Conservation (phyloP, 2,329 filamentous ascomycete genomes). For the Teratosphaeria destructans region DNA sequence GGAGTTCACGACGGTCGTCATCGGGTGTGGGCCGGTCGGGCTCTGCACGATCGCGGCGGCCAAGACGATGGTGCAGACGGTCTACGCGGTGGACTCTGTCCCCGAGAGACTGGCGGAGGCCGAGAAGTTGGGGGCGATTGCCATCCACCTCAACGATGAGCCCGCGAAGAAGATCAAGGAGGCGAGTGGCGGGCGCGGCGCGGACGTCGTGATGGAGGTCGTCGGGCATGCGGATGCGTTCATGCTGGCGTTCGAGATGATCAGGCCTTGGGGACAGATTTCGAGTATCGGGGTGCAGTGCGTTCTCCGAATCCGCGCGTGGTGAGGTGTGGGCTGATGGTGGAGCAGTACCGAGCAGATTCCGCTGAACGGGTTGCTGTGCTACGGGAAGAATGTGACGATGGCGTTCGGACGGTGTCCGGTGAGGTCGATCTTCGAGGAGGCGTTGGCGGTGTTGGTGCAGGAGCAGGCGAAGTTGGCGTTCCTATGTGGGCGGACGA, state of each 20-base stretch:
- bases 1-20: constrained; percentile 62
- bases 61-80: constrained; percentile 23
- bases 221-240: constrained; percentile 40
- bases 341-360: constrained; percentile 25
- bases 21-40: constrained; percentile 73
- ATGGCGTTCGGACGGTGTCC: constrained; percentile 43
- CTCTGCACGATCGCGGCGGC: constrained; percentile 53
- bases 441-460: constrained; percentile 35
- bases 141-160: constrained; percentile 56
- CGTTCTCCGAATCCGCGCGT: neutral
- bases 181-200: constrained; percentile 68
- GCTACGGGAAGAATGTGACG: constrained; percentile 41
- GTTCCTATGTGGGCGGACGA: constrained; percentile 45
- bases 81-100: constrained; percentile 42
- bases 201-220: constrained; percentile 64
- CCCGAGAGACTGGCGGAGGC: constrained; percentile 65
- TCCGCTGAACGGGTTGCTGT: constrained; percentile 37
- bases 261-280: constrained; percentile 41
- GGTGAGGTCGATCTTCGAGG: constrained; percentile 39
- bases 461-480: constrained; percentile 41
- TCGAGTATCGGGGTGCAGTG: constrained; percentile 39
- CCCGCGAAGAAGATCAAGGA: constrained; percentile 58
- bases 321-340: neutral
- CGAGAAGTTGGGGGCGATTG: constrained; percentile 64
- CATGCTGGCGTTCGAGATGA: constrained; percentile 37